A percentile compares a stretch with the other conserved stretches of the same genome.
phyloP scores from a whole-genome alignment of 371 early-diverging fungal species.

The Rhizopus microsporus region DNA sequence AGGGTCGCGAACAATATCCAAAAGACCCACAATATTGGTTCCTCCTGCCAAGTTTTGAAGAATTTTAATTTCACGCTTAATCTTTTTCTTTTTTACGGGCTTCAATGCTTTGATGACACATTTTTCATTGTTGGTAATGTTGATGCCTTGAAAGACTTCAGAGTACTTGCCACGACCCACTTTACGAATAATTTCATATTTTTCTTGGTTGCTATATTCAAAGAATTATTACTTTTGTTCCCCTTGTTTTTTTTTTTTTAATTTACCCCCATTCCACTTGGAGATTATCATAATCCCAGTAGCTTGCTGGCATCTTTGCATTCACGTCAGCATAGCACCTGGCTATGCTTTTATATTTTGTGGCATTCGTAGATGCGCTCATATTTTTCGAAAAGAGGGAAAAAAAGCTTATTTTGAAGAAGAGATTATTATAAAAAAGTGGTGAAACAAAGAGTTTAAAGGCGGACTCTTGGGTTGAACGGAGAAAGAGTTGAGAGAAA shows the following conservation, averaged over 20 bases:
- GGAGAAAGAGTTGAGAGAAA: background rate
- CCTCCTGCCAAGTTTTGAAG: slow-evolving; percentile 96
- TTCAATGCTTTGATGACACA: slow-evolving; percentile 99
- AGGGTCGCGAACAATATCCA: slow-evolving; percentile 97
- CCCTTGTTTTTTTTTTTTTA: background rate
- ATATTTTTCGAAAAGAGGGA: background rate
- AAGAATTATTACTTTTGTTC: background rate
- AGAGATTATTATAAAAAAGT: background rate
- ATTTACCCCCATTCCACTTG: slow-evolving; percentile 82
- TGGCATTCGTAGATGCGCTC: slow-evolving; percentile 2
- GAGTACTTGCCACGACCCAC: slow-evolving; percentile 99
- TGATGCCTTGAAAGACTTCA: slow-evolving; percentile 98
- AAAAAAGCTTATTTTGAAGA: slow-evolving; percentile 2
- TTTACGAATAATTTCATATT: slow-evolving; percentile 96
- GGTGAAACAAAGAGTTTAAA: background rate
- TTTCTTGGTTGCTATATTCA: slow-evolving; percentile 83
- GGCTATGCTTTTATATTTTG: slow-evolving; percentile 58
- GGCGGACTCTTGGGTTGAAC: too few species aligned
- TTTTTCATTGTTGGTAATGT: slow-evolving; percentile 71
- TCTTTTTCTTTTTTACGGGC: slow-evolving; percentile 99
- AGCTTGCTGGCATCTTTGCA: slow-evolving; percentile 75
- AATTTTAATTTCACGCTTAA: slow-evolving; percentile 98
- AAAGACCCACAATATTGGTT: slow-evolving; percentile 89
- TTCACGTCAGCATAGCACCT: slow-evolving; percentile 92
- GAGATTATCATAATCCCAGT: slow-evolving; percentile 97